Conservation (phyloP, 371 early-diverging fungal species). For the Rhizomucor pusillus region DNA sequence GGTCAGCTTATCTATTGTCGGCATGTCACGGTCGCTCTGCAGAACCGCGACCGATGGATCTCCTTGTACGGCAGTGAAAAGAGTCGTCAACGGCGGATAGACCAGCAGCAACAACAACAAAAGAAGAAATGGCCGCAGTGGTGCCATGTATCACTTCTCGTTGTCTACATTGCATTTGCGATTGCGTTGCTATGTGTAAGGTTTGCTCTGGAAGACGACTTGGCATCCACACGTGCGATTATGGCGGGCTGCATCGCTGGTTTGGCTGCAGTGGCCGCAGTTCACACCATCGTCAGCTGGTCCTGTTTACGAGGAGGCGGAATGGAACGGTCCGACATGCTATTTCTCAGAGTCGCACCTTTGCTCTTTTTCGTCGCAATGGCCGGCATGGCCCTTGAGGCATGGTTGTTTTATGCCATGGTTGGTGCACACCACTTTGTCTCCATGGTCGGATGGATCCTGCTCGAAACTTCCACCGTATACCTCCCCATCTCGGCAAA, state of each 20-base stretch:
- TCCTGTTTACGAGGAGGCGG: conserved; percentile 3
- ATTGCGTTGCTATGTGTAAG: conserved; percentile 16
- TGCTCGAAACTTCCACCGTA: conserved; percentile 11
- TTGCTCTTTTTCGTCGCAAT: conserved; percentile 18
- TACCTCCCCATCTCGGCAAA: conserved; percentile 9
- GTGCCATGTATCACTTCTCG: conserved; percentile 14
- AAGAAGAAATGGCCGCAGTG: conserved; percentile 11
- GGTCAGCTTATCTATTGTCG: conserved; percentile 26
- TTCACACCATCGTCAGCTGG: conserved; percentile 4
- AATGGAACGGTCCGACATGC: not conserved
- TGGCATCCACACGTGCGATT: conserved; percentile 1
- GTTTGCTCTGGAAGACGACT: conserved; percentile 8
- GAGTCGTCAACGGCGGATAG: conserved; percentile 9
- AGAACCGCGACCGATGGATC: conserved; percentile 23
- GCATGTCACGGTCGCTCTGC: conserved; percentile 14
- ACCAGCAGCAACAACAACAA: conserved; percentile 5
- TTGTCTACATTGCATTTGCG: conserved; percentile 12
- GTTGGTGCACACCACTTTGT: conserved; percentile 2
- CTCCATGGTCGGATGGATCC: conserved; percentile 6
- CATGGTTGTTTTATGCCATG: conserved; percentile 25
- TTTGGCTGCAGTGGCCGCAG: conserved; percentile 13
- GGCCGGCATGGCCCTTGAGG: conserved; percentile 18
- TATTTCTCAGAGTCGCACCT: conserved; percentile 8
- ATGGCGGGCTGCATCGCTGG: conserved; percentile 20
- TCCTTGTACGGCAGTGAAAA: conserved; percentile 16